Evolutionary conservation across 768 basidiomycete genomes (phyloP).

Genomic region (Pleurotus platypus): DNA sequence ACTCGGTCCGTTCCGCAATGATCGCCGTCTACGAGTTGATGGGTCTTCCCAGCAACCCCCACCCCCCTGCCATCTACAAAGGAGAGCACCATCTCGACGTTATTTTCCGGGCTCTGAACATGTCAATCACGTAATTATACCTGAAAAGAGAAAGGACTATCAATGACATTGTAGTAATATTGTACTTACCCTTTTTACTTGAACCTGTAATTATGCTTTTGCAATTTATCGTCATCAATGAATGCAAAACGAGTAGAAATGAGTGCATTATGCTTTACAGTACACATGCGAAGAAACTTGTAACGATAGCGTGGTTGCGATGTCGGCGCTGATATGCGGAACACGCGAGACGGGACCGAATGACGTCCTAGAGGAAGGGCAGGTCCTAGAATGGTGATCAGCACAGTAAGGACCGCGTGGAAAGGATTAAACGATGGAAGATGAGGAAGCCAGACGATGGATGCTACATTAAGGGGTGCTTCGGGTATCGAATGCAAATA

Average conservation of each 20-base stretch:
- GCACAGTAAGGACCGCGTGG: too few relatives aligned
- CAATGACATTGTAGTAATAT: background rate
- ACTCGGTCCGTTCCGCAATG: background rate
- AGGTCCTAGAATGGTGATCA: too few relatives aligned
- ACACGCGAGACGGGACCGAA: too few relatives aligned
- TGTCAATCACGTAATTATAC: background rate
- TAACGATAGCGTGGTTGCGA: too few relatives aligned
- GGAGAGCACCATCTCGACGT: conserved; percentile 4
- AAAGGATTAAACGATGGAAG: background rate
- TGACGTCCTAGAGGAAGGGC: background rate
- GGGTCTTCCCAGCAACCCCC: conserved; percentile 1
- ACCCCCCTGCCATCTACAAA: conserved; percentile 3
- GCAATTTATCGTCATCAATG: background rate
- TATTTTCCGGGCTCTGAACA: conserved; percentile 2
- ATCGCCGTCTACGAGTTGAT: conserved; percentile 4
- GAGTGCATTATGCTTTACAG: background rate
- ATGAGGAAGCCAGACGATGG: background rate
- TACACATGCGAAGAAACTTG: background rate
- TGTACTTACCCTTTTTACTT: background rate
- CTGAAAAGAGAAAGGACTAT: background rate
- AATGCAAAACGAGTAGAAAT: background rate
- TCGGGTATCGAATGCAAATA: conserved; percentile 8
- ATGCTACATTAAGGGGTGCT: conserved; percentile 5
- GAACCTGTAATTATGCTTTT: background rate
- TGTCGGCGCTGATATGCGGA: too few relatives aligned